Evolutionary conservation across 345 rosid genomes (phyloP).

Genomic region (Citrus sinensis): DVS_A1.0 CM039164.1:27952001-27952500

Average conservation of each 20-base stretch:
- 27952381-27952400: neutral
- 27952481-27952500: neutral
- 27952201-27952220: slow-evolving; percentile 80
- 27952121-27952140: neutral
- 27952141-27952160: slow-evolving; percentile 28
- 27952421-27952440: too few relatives aligned
- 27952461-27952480: neutral
- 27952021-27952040: slow-evolving; percentile 77
- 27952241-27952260: slow-evolving; percentile 38
- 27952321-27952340: slow-evolving; percentile 35
- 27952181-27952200: slow-evolving; percentile 72
- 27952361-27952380: neutral
- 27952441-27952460: neutral
- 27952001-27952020: slow-evolving; percentile 78
- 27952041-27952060: slow-evolving; percentile 63
- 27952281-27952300: slow-evolving; percentile 70
- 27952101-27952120: neutral
- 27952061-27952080: slow-evolving; percentile 64
- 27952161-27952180: slow-evolving; percentile 75
- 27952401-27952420: neutral
- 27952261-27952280: slow-evolving; percentile 29
- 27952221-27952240: slow-evolving; percentile 36
- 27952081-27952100: slow-evolving; percentile 4
- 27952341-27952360: slow-evolving; percentile 28
- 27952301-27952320: slow-evolving; percentile 64